These are phyloP conservation scores for Cadophora sp. DNA, from an alignment of 2,329 filamentous ascomycete species.

Conservation along the genomic window DNA sequence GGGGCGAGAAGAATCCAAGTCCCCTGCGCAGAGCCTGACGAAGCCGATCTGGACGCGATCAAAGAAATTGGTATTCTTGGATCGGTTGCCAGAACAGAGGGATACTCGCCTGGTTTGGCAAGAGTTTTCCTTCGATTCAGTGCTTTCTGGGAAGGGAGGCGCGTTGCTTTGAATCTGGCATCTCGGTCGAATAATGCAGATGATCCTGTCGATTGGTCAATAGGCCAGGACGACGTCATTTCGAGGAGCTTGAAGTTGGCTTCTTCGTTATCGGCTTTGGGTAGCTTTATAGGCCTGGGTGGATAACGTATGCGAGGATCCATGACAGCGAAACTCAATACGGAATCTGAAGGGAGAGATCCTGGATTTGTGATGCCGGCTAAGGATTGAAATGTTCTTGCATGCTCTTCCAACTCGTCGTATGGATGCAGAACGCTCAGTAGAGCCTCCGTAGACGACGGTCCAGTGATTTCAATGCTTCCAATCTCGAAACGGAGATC, in stretches of 20 bases:
- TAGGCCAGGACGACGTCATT: conserved; percentile 70
- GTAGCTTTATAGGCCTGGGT: conserved; percentile 60
- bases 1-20: conserved; percentile 86
- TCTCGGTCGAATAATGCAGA: conserved; percentile 72
- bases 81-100: conserved; percentile 65
- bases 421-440: conserved; percentile 69
- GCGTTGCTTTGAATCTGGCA: conserved; percentile 67
- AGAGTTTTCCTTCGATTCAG: conserved; percentile 78
- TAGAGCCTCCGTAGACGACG: conserved; percentile 80
- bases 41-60: conserved; percentile 62
- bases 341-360: conserved; percentile 70
- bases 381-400: conserved; percentile 58
- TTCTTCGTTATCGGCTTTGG: conserved; percentile 48
- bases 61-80: conserved; percentile 80
- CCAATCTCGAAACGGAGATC: conserved; percentile 76
- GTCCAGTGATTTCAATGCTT: conserved; percentile 73
- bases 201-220: conserved; percentile 58
- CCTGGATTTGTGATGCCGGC: conserved; percentile 70
- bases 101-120: conserved; percentile 66
- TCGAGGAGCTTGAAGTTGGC: conserved; percentile 57
- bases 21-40: conserved; percentile 61
- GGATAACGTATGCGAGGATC: conserved; percentile 86
- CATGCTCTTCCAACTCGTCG: conserved; percentile 49
- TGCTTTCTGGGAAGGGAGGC: conserved; percentile 76
- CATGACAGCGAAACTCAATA: conserved; percentile 75